phyloP scores from a whole-genome alignment of 1,284 basidiomycete species.

The Tilletia horrida region DNA sequence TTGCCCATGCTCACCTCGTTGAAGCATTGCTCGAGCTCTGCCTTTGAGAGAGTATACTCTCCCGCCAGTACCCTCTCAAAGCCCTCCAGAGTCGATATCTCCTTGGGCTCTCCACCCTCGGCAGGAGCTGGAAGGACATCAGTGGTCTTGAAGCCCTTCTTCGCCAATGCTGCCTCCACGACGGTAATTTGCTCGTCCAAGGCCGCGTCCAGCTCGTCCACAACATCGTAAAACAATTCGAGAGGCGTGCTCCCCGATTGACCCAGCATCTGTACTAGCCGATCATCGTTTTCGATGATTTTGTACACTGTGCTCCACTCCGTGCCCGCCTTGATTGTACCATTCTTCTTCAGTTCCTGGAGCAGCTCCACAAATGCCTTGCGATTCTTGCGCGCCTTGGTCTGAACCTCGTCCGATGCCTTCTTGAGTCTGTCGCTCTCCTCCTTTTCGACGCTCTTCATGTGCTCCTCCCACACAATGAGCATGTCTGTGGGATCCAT shows the following conservation, averaged over 20 bases:
- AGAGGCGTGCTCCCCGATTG: slow-evolving; percentile 88
- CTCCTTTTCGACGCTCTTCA: slow-evolving; percentile 42
- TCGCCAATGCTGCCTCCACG: slow-evolving; percentile 65
- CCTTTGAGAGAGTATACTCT: slow-evolving; percentile 13
- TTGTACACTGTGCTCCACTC: slow-evolving; percentile 90
- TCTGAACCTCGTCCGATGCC: slow-evolving; percentile 21
- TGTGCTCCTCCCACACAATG: slow-evolving; percentile 47
- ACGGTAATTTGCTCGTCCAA: slow-evolving; percentile 71
- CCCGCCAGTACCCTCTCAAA: slow-evolving; percentile 55
- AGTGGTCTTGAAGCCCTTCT: slow-evolving; percentile 61
- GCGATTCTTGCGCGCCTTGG: slow-evolving; percentile 39
- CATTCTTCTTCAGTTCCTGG: slow-evolving; percentile 65
- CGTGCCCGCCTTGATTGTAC: slow-evolving; percentile 72
- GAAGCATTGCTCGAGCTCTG: slow-evolving; percentile 15
- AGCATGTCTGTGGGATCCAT: slow-evolving; percentile 49
- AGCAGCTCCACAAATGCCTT: slow-evolving; percentile 64
- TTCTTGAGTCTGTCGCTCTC: slow-evolving; percentile 25
- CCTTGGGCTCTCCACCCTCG: slow-evolving; percentile 56
- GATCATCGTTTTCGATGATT: slow-evolving; percentile 69
- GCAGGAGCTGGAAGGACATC: slow-evolving; percentile 49
- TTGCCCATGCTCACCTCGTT: slow-evolving; percentile 19
- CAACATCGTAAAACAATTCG: slow-evolving; percentile 90
- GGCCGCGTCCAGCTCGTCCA: slow-evolving; percentile 80
- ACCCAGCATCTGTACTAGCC: slow-evolving; percentile 81
- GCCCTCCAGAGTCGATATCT: slow-evolving; percentile 57